These are phyloP conservation scores for Fusarium euwallaceae DNA, from an alignment of 2,329 filamentous ascomycete species.

Conservation along the genomic window DNA sequence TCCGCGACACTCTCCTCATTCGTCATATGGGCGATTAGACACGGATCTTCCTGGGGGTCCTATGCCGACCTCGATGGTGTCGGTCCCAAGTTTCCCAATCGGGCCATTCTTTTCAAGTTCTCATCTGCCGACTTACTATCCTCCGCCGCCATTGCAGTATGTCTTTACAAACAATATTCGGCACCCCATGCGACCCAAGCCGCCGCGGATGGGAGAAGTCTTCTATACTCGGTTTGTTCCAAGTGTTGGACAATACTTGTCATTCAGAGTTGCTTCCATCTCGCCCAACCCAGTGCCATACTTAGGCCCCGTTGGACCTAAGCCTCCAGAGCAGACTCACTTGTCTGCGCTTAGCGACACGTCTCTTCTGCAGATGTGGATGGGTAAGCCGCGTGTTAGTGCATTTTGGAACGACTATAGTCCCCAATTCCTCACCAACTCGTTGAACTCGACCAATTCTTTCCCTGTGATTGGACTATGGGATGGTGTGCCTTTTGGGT, in stretches of 20 bases:
- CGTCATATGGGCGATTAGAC: conserved; percentile 44
- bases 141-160: conserved; percentile 85
- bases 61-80: conserved; percentile 51
- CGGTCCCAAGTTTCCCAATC: conserved; percentile 57
- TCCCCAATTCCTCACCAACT: conserved; percentile 74
- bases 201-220: conserved; percentile 88
- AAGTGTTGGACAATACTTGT: conserved; percentile 85
- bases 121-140: conserved; percentile 91
- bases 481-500: conserved; percentile 95
- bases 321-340: conserved; percentile 55
- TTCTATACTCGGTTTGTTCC: conserved; percentile 93
- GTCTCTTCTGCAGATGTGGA: conserved; percentile 83
- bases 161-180: conserved; percentile 81
- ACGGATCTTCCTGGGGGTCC: conserved; percentile 57
- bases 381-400: conserved; percentile 85
- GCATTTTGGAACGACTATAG: conserved; percentile 84
- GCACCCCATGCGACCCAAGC: conserved; percentile 89
- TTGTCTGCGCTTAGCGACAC: conserved; percentile 64
- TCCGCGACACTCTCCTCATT: conserved; percentile 47
- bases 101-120: conserved; percentile 86
- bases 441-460: conserved; percentile 77
- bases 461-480: conserved; percentile 95
- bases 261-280: conserved; percentile 85
- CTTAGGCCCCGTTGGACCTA: conserved; percentile 67
- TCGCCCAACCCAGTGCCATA: conserved; percentile 74